Conservation (phyloP, 225 moss, liverwort and hornwort genomes). For the Physcomitrium patens region DNA sequence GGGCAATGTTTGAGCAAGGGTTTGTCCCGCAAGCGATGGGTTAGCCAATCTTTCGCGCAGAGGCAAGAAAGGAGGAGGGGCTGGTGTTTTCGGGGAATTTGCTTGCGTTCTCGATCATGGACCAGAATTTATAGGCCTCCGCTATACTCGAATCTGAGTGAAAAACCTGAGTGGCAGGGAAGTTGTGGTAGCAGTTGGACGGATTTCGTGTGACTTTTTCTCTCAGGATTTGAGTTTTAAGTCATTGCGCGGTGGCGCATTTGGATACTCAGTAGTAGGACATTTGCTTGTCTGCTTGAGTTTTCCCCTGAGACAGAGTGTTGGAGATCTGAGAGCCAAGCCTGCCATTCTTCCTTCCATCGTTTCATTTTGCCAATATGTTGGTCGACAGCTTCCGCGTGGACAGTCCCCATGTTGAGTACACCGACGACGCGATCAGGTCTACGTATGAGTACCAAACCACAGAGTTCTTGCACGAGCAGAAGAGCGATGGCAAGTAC, state of each 20-base stretch:
- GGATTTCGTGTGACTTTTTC: constrained; percentile 21
- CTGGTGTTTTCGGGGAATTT: background rate
- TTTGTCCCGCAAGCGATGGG: background rate
- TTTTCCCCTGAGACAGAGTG: background rate
- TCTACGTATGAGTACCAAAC: constrained; percentile 79
- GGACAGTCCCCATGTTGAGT: constrained; percentile 75
- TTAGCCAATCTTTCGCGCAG: background rate
- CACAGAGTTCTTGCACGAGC: constrained; percentile 57
- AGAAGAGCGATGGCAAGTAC: constrained; percentile 52
- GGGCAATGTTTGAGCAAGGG: too few relatives aligned
- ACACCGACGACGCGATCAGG: constrained; percentile 63
- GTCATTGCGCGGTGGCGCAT: background rate
- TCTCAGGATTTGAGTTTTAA: background rate
- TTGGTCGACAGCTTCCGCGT: constrained; percentile 84
- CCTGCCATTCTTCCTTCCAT: background rate
- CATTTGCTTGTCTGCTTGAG: background rate
- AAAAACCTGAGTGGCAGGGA: too few relatives aligned
- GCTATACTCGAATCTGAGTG: background rate
- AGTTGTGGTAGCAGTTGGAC: background rate
- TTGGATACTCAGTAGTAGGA: background rate
- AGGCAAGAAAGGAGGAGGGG: background rate
- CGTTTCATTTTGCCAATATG: constrained; percentile 37
- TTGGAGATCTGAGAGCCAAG: too few relatives aligned
- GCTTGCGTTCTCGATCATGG: background rate
- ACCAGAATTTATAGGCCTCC: background rate